Evolutionary conservation across 2,329 filamentous ascomycete species (phyloP).

Genomic region (Xylariaceae sp.): DNA sequence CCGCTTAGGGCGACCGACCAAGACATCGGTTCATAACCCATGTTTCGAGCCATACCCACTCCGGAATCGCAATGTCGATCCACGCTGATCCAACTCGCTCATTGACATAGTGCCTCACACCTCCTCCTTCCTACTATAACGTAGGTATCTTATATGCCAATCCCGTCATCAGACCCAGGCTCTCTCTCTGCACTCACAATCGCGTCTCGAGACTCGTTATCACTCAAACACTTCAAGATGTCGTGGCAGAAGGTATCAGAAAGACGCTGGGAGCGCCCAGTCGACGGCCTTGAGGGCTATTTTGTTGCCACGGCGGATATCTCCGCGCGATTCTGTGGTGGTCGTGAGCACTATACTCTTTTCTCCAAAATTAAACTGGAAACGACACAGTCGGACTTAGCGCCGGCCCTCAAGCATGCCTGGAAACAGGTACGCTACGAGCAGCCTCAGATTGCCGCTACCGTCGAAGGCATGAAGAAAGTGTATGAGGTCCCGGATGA

Average conservation of each 20-base stretch:
- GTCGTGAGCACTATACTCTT: conserved; percentile 19
- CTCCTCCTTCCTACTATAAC: too few species aligned
- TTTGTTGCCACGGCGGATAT: conserved; percentile 14
- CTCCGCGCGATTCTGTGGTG: conserved; percentile 15
- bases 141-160: too few species aligned
- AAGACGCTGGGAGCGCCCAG: conserved; percentile 20
- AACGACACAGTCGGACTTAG: background rate
- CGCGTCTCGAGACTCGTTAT: background rate
- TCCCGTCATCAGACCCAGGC: background rate
- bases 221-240: conserved; percentile 11
- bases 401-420: conserved; percentile 20
- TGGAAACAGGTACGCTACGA: conserved; percentile 26
- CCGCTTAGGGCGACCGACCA: too few species aligned
- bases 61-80: too few species aligned
- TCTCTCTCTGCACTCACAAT: background rate
- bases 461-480: conserved; percentile 19
- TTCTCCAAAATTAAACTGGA: conserved; percentile 19
- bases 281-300: conserved; percentile 20
- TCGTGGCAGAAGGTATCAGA: conserved; percentile 20
- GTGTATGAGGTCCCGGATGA: conserved; percentile 23
- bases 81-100: too few species aligned
- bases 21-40: too few species aligned
- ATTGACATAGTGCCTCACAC: too few species aligned
- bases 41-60: too few species aligned
- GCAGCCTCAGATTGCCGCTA: conserved; percentile 23